Conservation (phyloP, 805 yeast species). For the Saccharomycopsis sp. region DNA sequence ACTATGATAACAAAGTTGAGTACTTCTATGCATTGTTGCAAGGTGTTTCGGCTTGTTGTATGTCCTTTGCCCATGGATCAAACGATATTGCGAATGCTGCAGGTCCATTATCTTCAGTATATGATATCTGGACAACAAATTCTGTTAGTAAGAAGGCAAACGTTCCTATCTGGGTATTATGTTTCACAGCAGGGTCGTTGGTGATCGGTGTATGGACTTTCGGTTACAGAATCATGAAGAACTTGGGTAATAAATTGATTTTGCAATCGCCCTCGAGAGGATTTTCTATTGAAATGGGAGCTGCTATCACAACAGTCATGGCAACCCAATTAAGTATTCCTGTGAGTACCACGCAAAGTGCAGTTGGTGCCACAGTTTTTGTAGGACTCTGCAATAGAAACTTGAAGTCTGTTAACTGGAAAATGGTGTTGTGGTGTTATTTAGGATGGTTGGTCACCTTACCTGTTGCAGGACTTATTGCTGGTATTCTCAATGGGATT, state of each 20-base stretch:
- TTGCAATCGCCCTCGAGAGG: conserved; percentile 77
- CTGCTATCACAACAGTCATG: conserved; percentile 68
- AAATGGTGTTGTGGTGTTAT: conserved; percentile 67
- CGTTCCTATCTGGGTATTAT: conserved; percentile 67
- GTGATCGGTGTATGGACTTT: conserved; percentile 65
- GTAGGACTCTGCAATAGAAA: conserved; percentile 70
- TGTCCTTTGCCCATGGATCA: conserved; percentile 81
- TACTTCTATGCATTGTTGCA: conserved; percentile 62
- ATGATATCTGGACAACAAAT: conserved; percentile 53
- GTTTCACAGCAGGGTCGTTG: conserved; percentile 59
- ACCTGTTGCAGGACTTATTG: conserved; percentile 66
- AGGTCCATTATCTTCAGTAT: conserved; percentile 66
- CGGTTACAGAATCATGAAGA: conserved; percentile 65
- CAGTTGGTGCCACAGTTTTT: conserved; percentile 71
- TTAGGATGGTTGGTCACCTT: conserved; percentile 67
- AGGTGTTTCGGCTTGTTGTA: conserved; percentile 67
- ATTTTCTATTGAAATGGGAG: conserved; percentile 69
- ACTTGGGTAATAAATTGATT: conserved; percentile 67
- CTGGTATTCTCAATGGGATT: conserved; percentile 60
- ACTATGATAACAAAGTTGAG: conserved; percentile 66
- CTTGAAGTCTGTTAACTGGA: conserved; percentile 62
- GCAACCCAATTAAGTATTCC: conserved; percentile 71
- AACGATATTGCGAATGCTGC: conserved; percentile 75
- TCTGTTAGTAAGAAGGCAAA: conserved; percentile 39
- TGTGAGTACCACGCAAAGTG: conserved; percentile 72